Conservation (phyloP, 140 eudicot species). For the Senecio squalidus region DNA sequence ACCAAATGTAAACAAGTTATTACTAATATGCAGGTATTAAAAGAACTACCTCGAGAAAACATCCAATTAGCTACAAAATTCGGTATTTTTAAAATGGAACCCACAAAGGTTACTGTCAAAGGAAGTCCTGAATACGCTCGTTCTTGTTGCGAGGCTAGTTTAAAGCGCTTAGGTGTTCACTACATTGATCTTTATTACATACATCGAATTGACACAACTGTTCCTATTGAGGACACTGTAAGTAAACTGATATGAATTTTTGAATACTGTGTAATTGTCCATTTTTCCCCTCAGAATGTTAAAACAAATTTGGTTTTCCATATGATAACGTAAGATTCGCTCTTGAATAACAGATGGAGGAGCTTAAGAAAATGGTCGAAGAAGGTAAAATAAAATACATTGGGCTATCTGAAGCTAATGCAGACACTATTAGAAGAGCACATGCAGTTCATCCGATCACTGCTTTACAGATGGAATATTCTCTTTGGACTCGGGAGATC, state of each 20-base stretch:
- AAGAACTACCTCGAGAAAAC: slow-evolving; percentile 52
- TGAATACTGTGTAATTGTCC: too few relatives aligned
- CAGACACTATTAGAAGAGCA: slow-evolving; percentile 72
- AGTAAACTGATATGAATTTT: slow-evolving; percentile 19
- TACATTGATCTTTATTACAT: slow-evolving; percentile 68
- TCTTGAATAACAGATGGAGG: slow-evolving; percentile 44
- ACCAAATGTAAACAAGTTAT: too few relatives aligned
- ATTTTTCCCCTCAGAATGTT: not conserved
- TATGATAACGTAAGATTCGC: not conserved
- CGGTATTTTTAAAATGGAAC: slow-evolving; percentile 29
- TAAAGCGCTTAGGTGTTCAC: slow-evolving; percentile 54
- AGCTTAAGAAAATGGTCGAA: slow-evolving; percentile 65
- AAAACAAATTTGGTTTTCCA: not conserved
- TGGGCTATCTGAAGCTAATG: slow-evolving; percentile 69
- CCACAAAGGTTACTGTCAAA: slow-evolving; percentile 27
- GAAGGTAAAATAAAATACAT: slow-evolving; percentile 75
- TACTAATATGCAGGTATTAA: slow-evolving; percentile 58
- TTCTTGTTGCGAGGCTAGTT: slow-evolving; percentile 54
- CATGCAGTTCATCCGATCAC: slow-evolving; percentile 79
- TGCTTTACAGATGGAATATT: slow-evolving; percentile 70
- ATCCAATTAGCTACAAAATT: slow-evolving; percentile 65
- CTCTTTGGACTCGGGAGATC: slow-evolving; percentile 76
- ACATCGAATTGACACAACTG: slow-evolving; percentile 52
- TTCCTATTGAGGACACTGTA: slow-evolving; percentile 74
- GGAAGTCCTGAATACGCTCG: slow-evolving; percentile 62